A percentile compares a stretch with the other conserved stretches of the same genome.
phyloP scores from a whole-genome alignment of 2,329 filamentous ascomycete genomes.

The Leptodontidium sp. region DNA sequence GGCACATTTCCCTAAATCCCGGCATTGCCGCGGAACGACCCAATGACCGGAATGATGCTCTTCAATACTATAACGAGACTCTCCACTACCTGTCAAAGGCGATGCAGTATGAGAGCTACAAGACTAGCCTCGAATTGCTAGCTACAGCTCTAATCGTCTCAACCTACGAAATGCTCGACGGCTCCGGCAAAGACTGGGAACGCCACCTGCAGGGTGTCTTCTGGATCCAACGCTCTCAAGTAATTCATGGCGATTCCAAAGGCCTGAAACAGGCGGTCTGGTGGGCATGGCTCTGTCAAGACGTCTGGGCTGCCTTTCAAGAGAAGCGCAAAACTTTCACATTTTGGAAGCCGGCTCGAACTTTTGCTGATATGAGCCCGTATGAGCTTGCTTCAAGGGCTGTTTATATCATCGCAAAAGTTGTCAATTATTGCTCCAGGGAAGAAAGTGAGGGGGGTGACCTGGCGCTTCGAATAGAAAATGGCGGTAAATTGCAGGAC shows the following conservation, averaged over 20 bases:
- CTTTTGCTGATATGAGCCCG: constrained; percentile 56
- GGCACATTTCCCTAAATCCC: constrained; percentile 54
- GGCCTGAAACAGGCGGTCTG: constrained; percentile 66
- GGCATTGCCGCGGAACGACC: constrained; percentile 32
- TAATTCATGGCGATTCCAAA: constrained; percentile 65
- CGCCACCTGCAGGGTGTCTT: constrained; percentile 70
- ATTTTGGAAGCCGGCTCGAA: constrained; percentile 63
- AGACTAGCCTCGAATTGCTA: constrained; percentile 63
- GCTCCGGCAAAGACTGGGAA: constrained; percentile 63
- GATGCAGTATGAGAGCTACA: constrained; percentile 65
- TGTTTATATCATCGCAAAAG: constrained; percentile 63
- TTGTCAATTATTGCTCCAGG: constrained; percentile 65
- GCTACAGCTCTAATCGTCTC: constrained; percentile 67
- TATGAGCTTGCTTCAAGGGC: constrained; percentile 62
- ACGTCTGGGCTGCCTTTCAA: constrained; percentile 70
- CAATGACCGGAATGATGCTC: constrained; percentile 50
- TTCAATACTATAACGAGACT: constrained; percentile 69
- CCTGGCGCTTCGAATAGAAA: constrained; percentile 53
- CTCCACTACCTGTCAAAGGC: constrained; percentile 68
- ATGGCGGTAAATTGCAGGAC: constrained; percentile 55
- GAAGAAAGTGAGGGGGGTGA: constrained; percentile 55
- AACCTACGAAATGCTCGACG: constrained; percentile 73
- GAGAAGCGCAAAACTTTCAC: constrained; percentile 63
- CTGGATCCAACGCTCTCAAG: constrained; percentile 69
- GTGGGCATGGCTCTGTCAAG: constrained; percentile 74